Conservation (phyloP, 2,329 filamentous ascomycete species). For the Cladosporium sp. region DNA sequence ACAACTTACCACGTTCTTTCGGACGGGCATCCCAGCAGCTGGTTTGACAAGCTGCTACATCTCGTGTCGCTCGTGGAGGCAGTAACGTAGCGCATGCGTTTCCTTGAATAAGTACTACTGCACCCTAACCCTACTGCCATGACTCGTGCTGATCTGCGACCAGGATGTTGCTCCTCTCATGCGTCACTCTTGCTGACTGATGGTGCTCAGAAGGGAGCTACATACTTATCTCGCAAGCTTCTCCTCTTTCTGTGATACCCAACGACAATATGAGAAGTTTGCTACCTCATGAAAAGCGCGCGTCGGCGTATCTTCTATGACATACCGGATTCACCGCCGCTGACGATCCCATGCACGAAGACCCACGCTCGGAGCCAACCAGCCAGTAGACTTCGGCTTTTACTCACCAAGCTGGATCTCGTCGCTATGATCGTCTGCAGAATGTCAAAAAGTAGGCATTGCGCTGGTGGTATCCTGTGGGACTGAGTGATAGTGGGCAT, state of each 20-base stretch:
- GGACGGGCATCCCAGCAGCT: neutral
- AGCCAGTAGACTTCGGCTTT: constrained; percentile 5
- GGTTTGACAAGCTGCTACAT: neutral
- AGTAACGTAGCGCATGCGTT: neutral
- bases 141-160: neutral
- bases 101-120: neutral
- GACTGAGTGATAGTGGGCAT: neutral
- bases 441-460: neutral
- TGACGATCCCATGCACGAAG: constrained; percentile 6
- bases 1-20: neutral
- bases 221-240: neutral
- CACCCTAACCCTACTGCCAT: neutral
- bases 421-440: neutral
- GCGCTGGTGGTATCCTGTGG: neutral
- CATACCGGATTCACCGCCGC: neutral
- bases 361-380: constrained; percentile 1
- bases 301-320: neutral
- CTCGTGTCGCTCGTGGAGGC: neutral
- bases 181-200: neutral
- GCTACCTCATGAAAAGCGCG: neutral
- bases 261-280: neutral
- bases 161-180: neutral
- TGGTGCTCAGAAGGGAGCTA: neutral
- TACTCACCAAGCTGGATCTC: neutral
- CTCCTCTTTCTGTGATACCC: neutral